These are phyloP conservation scores for Penicillium robsamsonii DNA, from an alignment of 495 filamentous ascomycete genomes.

Conservation along the genomic window DNA sequence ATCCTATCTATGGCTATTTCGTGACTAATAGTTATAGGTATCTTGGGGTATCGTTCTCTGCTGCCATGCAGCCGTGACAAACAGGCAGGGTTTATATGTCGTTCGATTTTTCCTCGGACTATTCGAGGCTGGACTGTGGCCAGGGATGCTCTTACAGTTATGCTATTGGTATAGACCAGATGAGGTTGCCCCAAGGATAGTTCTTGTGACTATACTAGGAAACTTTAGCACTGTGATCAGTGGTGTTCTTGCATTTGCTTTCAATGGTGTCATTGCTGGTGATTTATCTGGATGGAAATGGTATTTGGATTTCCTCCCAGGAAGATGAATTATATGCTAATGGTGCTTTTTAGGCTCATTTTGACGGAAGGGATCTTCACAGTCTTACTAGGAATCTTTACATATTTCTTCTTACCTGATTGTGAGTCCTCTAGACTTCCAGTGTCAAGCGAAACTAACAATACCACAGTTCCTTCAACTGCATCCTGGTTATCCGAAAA, in stretches of 20 bases:
- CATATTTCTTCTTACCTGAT: neutral
- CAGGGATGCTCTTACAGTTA: neutral
- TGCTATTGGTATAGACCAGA: neutral
- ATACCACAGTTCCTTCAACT: neutral
- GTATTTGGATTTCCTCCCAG: neutral
- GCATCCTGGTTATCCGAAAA: neutral
- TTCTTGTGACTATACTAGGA: constrained; percentile 20
- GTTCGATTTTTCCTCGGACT: neutral
- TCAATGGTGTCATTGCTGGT: constrained; percentile 31
- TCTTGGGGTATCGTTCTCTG: too few species aligned
- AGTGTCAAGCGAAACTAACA: neutral
- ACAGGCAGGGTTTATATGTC: neutral
- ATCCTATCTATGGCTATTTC: too few species aligned
- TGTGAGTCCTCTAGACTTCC: neutral
- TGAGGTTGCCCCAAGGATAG: neutral
- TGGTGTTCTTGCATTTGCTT: constrained; percentile 43
- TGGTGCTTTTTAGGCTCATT: neutral
- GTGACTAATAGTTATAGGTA: too few species aligned
- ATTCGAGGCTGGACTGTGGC: neutral
- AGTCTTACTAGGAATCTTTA: neutral
- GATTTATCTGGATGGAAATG: constrained; percentile 13
- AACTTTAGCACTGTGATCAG: constrained; percentile 37
- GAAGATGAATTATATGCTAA: neutral
- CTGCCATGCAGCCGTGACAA: too few species aligned
- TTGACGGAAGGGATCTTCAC: neutral